These are phyloP conservation scores for Suillus subluteus DNA, from an alignment of 768 basidiomycete species.

Conservation along the genomic window DNA sequence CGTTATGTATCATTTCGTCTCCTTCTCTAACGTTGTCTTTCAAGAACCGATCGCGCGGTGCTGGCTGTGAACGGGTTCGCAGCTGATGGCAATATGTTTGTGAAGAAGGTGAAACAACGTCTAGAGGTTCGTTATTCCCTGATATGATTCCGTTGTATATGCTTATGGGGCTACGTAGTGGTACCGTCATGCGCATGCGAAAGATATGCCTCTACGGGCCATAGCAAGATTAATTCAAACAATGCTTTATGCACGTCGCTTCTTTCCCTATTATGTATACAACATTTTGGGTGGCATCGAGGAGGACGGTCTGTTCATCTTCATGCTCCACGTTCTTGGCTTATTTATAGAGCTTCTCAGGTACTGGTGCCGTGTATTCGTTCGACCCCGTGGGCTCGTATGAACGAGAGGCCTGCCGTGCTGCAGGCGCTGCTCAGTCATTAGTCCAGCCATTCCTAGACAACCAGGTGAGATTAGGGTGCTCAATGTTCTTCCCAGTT, in stretches of 20 bases:
- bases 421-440: slow-evolving; percentile 93
- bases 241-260: slow-evolving; percentile 93
- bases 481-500: slow-evolving; percentile 15
- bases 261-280: slow-evolving; percentile 99
- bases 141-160: neutral
- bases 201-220: slow-evolving; percentile 95
- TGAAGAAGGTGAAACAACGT: slow-evolving; percentile 94
- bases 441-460: slow-evolving; percentile 98
- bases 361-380: slow-evolving; percentile 97
- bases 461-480: slow-evolving; percentile 78
- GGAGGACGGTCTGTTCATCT: slow-evolving; percentile 77
- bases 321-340: neutral
- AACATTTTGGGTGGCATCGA: slow-evolving; percentile 96
- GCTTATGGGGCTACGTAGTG: slow-evolving; percentile 54
- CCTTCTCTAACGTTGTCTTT: slow-evolving; percentile 4
- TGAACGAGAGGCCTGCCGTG: slow-evolving; percentile 95
- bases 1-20: slow-evolving; percentile 4
- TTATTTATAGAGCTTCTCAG: slow-evolving; percentile 42
- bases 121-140: slow-evolving; percentile 70
- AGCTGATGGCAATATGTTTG: slow-evolving; percentile 97
- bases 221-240: slow-evolving; percentile 99
- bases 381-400: slow-evolving; percentile 99
- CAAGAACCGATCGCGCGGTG: slow-evolving; percentile 89
- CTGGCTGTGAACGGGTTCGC: slow-evolving; percentile 97
- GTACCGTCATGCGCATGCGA: slow-evolving; percentile 96